phyloP scores from a whole-genome alignment of 2,329 filamentous ascomycete species.

The Aureobasidium musti region DNA sequence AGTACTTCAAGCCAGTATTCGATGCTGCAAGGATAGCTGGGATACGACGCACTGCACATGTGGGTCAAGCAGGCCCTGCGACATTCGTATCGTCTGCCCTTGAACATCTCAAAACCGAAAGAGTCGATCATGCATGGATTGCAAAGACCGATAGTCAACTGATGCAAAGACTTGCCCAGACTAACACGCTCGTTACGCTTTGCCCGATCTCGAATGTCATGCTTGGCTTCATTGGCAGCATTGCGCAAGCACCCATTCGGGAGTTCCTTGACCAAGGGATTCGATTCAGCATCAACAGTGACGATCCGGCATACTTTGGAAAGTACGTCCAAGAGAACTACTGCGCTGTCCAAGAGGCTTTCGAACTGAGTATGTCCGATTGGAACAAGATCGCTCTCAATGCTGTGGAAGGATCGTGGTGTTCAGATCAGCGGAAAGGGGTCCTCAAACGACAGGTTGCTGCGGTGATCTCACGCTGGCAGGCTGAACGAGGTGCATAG shows the following conservation, averaged over 20 bases:
- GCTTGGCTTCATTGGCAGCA: slow-evolving; percentile 13
- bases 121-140: slow-evolving; percentile 27
- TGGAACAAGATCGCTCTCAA: slow-evolving; percentile 2
- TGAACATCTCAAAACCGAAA: not conserved
- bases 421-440: slow-evolving; percentile 13
- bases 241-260: slow-evolving; percentile 3
- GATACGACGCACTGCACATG: slow-evolving; percentile 15
- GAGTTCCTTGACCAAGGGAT: slow-evolving; percentile 13
- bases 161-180: slow-evolving; percentile 21
- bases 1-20: slow-evolving; percentile 17
- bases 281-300: slow-evolving; percentile 21
- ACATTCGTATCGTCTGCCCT: slow-evolving; percentile 14
- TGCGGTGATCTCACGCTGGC: slow-evolving; percentile 1
- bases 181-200: slow-evolving; percentile 19
- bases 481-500: slow-evolving; percentile 4
- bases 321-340: slow-evolving; percentile 25
- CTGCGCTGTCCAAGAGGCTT: slow-evolving; percentile 14
- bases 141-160: slow-evolving; percentile 13
- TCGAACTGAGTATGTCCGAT: not conserved
- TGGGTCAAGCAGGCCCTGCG: slow-evolving; percentile 18
- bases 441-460: slow-evolving; percentile 8
- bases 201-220: slow-evolving; percentile 27
- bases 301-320: slow-evolving; percentile 27
- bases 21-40: slow-evolving; percentile 8
- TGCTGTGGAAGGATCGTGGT: slow-evolving; percentile 22